A percentile compares a stretch with the other conserved stretches of the same genome.
These are phyloP conservation scores for Pythium phragmiticola DNA, from an alignment of 352 stramenopile genomes.

Conservation along the genomic window DNA sequence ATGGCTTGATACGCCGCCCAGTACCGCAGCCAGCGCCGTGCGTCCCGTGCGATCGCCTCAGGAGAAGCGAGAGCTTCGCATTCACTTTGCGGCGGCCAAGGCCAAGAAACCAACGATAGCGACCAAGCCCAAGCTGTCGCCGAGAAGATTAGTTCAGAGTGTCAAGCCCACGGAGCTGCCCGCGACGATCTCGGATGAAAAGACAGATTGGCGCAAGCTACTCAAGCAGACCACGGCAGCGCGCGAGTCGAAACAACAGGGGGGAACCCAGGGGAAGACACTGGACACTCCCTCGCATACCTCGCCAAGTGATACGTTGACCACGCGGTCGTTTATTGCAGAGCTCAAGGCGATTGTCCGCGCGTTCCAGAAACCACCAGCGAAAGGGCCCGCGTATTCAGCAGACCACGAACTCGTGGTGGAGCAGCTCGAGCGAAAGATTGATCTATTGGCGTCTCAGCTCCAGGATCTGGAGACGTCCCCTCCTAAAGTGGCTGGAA, in stretches of 20 bases:
- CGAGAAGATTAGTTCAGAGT: conserved; percentile 33
- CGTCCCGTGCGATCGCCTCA: conserved; percentile 31
- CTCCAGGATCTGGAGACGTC: conserved; percentile 30
- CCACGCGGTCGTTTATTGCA: conserved; percentile 45
- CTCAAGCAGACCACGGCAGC: conserved; percentile 37
- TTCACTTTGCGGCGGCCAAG: conserved; percentile 32
- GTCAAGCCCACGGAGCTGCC: conserved; percentile 46
- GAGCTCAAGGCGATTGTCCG: conserved; percentile 55
- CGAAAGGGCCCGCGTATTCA: background rate
- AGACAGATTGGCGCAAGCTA: conserved; percentile 64
- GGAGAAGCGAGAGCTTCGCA: conserved; percentile 34
- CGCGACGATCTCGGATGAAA: conserved; percentile 55
- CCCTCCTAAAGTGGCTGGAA: background rate
- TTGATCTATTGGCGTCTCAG: conserved; percentile 45
- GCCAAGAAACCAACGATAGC: conserved; percentile 4
- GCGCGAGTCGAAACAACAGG: background rate
- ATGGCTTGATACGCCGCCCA: conserved; percentile 26
- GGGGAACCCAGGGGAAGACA: conserved; percentile 1
- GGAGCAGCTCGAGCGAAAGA: conserved; percentile 53
- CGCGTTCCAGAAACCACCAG: conserved; percentile 37
- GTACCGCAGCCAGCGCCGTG: conserved; percentile 7
- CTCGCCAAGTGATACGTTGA: background rate
- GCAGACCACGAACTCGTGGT: conserved; percentile 26
- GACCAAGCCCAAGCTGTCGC: background rate
- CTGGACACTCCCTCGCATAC: background rate